Evolutionary conservation across 805 yeast genomes (phyloP).

Genomic region (Priceomyces medius): DNA sequence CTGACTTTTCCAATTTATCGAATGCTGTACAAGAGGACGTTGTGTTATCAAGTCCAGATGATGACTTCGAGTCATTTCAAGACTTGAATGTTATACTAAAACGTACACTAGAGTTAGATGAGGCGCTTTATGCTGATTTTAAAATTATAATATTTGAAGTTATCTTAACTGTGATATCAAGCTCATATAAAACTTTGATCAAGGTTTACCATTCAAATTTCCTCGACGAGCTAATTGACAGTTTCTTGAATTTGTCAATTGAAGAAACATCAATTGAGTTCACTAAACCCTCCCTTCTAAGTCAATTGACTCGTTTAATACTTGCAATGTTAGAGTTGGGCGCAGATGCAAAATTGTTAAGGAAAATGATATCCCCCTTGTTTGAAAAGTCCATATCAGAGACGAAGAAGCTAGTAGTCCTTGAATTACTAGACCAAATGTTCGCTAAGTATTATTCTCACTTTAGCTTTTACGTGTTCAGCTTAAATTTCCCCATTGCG

Average conservation of each 20-base stretch:
- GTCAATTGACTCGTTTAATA: conserved; percentile 23
- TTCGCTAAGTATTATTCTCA: conserved; percentile 24
- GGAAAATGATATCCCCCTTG: conserved; percentile 20
- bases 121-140: conserved; percentile 26
- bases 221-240: conserved; percentile 19
- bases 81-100: conserved; percentile 11
- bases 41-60: conserved; percentile 12
- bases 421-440: conserved; percentile 23
- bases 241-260: conserved; percentile 12
- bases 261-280: conserved; percentile 1
- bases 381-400: conserved; percentile 8
- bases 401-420: conserved; percentile 13
- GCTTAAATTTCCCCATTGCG: conserved; percentile 16
- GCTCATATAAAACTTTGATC: conserved; percentile 24
- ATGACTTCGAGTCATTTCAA: conserved; percentile 6
- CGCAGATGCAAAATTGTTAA: conserved; percentile 22
- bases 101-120: conserved; percentile 20
- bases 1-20: conserved; percentile 19
- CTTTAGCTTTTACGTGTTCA: conserved; percentile 29
- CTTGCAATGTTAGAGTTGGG: conserved; percentile 34
- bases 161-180: conserved; percentile 19
- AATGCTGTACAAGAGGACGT: conserved; percentile 26
- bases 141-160: conserved; percentile 28
- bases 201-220: conserved; percentile 19
- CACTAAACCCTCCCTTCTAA: conserved; percentile 12